Conservation (phyloP, 2,329 filamentous ascomycete genomes). For the Dendryphion nanum region DNA sequence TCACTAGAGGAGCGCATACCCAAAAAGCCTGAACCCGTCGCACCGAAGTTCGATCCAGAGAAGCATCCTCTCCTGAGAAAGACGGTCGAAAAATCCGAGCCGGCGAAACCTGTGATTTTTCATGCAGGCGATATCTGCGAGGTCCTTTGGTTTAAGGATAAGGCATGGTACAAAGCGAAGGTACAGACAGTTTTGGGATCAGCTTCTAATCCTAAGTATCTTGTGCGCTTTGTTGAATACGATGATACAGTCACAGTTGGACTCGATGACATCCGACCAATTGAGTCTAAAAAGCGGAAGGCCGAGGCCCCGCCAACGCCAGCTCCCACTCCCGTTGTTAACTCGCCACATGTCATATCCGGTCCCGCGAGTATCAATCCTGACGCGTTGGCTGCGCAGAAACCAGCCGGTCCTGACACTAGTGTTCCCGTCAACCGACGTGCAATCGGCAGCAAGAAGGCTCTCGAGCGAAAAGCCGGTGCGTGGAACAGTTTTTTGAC, state of each 20-base stretch:
- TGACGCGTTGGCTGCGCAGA: conserved; percentile 63
- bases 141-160: conserved; percentile 91
- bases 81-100: conserved; percentile 40
- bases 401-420: conserved; percentile 62
- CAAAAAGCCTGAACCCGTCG: conserved; percentile 36
- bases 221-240: conserved; percentile 93
- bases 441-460: conserved; percentile 83
- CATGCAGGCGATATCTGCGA: conserved; percentile 86
- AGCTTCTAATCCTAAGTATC: conserved; percentile 85
- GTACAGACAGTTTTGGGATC: conserved; percentile 95
- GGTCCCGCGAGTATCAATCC: conserved; percentile 67
- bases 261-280: conserved; percentile 30
- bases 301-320: conserved; percentile 69
- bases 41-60: conserved; percentile 72
- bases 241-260: conserved; percentile 80
- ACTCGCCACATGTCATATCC: conserved; percentile 57
- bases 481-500: conserved; percentile 93
- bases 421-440: conserved; percentile 65
- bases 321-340: conserved; percentile 39
- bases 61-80: conserved; percentile 72
- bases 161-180: conserved; percentile 84
- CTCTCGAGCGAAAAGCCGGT: conserved; percentile 83
- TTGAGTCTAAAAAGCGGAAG: conserved; percentile 53
- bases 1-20: conserved; percentile 48
- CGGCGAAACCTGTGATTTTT: conserved; percentile 55